These are phyloP conservation scores for Puya raimondii DNA, from an alignment of 176 grass and related monocot genomes.

Conservation along the genomic window DNA sequence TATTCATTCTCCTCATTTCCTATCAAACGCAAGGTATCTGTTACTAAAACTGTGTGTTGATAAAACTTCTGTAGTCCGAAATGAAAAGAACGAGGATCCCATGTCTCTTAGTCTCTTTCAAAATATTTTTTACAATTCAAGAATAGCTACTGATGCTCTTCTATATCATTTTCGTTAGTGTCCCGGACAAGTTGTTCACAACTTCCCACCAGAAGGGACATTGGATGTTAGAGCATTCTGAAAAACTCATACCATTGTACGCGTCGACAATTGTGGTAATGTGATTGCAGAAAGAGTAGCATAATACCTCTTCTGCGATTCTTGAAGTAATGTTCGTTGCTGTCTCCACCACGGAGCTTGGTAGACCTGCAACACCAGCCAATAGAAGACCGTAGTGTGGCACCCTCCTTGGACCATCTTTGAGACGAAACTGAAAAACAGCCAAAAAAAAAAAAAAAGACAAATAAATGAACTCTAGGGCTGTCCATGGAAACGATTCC, in stretches of 20 bases:
- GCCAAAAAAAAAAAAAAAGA: constrained; percentile 2
- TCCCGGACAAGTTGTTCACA: too few species aligned
- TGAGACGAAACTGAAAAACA: constrained; percentile 48
- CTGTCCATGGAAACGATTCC: neutral
- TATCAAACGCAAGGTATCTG: constrained; percentile 11
- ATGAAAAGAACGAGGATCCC: neutral
- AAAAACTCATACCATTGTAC: neutral
- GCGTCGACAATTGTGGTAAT: neutral
- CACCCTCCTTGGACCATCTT: constrained; percentile 58
- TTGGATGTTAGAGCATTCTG: neutral
- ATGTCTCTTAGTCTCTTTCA: neutral
- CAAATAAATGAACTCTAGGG: neutral
- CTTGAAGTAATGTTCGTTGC: constrained; percentile 57
- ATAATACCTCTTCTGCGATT: constrained; percentile 69
- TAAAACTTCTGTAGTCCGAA: neutral
- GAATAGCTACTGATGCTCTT: too few species aligned
- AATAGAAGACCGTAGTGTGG: constrained; percentile 83
- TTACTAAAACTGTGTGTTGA: neutral
- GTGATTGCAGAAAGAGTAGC: neutral
- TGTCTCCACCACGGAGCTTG: constrained; percentile 56
- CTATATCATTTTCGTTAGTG: too few species aligned
- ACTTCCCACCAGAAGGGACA: neutral
- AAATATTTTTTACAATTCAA: too few species aligned
- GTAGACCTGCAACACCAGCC: constrained; percentile 75
- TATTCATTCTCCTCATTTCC: constrained; percentile 69